phyloP scores from a whole-genome alignment of 1,284 basidiomycete genomes.

The Apiotrichum montevideense region DNA sequence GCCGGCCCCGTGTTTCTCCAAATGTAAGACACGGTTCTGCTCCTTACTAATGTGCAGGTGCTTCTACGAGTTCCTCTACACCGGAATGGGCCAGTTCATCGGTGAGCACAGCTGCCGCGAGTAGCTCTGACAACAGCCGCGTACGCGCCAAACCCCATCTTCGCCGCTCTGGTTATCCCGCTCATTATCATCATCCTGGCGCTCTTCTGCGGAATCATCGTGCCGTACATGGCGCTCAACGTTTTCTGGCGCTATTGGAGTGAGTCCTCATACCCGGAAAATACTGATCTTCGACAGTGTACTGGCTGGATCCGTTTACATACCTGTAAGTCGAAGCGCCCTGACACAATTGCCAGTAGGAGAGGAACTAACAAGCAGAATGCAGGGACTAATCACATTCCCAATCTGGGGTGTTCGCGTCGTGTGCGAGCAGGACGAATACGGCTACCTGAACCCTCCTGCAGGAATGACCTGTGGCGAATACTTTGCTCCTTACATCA shows the following conservation, averaged over 20 bases:
- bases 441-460: constrained; percentile 23
- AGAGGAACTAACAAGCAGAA: neutral
- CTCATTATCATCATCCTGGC: constrained; percentile 6
- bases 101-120: neutral
- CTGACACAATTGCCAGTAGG: neutral
- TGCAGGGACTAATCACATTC: constrained; percentile 15
- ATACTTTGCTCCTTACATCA: constrained; percentile 12
- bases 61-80: constrained; percentile 45
- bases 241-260: constrained; percentile 7
- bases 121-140: constrained; percentile 16
- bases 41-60: neutral
- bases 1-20: constrained; percentile 35
- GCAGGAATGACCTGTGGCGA: constrained; percentile 22
- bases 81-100: constrained; percentile 34
- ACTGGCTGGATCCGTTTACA: constrained; percentile 19
- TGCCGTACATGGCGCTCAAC: constrained; percentile 4
- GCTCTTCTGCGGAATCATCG: constrained; percentile 11
- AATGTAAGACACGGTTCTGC: constrained; percentile 20
- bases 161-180: constrained; percentile 26
- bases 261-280: neutral
- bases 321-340: constrained; percentile 3
- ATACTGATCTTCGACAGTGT: constrained; percentile 2
- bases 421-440: constrained; percentile 23
- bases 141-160: constrained; percentile 36
- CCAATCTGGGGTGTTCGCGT: constrained; percentile 15